Evolutionary conservation across 148 eudicot species (phyloP), one percentile per base, ranked within the genome.

Genomic region (Camellia granthamiana): DNA sequence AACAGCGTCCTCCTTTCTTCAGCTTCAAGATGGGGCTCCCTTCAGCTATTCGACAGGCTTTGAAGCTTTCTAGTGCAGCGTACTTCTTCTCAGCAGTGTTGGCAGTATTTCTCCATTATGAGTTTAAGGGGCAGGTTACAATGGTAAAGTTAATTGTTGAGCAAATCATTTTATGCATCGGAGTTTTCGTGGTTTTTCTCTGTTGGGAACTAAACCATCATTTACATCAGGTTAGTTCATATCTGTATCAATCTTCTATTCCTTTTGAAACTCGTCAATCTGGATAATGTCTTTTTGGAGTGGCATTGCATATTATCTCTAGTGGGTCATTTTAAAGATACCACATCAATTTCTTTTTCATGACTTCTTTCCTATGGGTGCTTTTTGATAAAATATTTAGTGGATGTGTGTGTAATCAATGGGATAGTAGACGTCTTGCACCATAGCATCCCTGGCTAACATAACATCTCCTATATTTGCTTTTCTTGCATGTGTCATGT

Each of bases 21-120:
- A 94, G 98, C 91, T 94, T 87, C 86, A 96, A 96, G 88, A 96
- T 94, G 91, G 98, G 94, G 63, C 51, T 96, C 47, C 92, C 89
- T 75, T 86, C 83, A 21, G 89, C 94, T 59, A 63, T 86, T 69
- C 78, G 62, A 47, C 91, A 72, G 85, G 95, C 93, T 81, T 69
- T 90, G 16, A 89, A 84, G 82, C 86, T 92, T 78, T 90, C 98
- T 55, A 76, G 63, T 77, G 84, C 79, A 70, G 88, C 89, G 19
- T 93, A 80, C 80, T 70, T 92, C 72, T 42, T 88, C 82, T 89
- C 97, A 69, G 75, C 86, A 44, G 30, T 85, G 55, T 47, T 89
- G 75, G 68, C 84, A 14, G 15, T 83, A 75, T 75, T 89, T 47
- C 72, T 90, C 16, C 89, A 85, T 70, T 46, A 51, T 74, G 86